Percentiles rank a stretch among this genome's conserved stretches.
Evolutionary conservation across 768 basidiomycete species (phyloP).

Genomic region (Polyporus arcularius): DNA sequence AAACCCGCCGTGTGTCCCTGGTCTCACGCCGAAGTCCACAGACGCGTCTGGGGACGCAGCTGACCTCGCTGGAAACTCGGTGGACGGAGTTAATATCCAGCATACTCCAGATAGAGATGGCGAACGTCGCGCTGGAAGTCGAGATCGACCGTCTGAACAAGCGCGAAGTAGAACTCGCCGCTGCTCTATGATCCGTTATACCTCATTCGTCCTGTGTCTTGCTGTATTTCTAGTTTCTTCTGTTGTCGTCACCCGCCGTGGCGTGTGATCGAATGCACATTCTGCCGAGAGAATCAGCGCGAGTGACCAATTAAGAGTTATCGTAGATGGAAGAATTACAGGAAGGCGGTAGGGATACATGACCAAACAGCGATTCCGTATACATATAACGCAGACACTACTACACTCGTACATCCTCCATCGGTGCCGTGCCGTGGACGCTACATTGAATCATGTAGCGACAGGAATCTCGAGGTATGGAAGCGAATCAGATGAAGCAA

Average conservation of each 20-base stretch:
- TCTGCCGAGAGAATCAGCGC: background rate
- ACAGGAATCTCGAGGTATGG: background rate
- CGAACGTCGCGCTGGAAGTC: conserved; percentile 83
- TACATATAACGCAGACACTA: background rate
- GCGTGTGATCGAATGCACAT: background rate
- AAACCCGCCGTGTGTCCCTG: background rate
- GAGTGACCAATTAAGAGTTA: too few relatives aligned
- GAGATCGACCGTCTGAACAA: conserved; percentile 67
- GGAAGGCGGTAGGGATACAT: background rate
- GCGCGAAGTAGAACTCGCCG: conserved; percentile 63
- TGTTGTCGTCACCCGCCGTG: background rate
- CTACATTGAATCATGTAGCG: background rate
- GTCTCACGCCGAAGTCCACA: conserved; percentile 32
- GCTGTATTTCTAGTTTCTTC: conserved; percentile 16
- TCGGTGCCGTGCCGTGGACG: background rate
- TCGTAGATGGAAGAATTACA: background rate
- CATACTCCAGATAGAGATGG: conserved; percentile 94
- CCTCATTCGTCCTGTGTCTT: background rate
- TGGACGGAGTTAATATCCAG: conserved; percentile 94
- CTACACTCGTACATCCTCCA: background rate
- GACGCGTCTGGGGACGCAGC: conserved; percentile 77
- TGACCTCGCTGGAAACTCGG: conserved; percentile 78
- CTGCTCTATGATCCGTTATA: conserved; percentile 12
- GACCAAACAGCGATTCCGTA: background rate
- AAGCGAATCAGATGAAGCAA: conserved; percentile 24